These are phyloP conservation scores for Beauveria medogensis DNA, from an alignment of 2,329 filamentous ascomycete genomes.

Conservation along the genomic window DNA sequence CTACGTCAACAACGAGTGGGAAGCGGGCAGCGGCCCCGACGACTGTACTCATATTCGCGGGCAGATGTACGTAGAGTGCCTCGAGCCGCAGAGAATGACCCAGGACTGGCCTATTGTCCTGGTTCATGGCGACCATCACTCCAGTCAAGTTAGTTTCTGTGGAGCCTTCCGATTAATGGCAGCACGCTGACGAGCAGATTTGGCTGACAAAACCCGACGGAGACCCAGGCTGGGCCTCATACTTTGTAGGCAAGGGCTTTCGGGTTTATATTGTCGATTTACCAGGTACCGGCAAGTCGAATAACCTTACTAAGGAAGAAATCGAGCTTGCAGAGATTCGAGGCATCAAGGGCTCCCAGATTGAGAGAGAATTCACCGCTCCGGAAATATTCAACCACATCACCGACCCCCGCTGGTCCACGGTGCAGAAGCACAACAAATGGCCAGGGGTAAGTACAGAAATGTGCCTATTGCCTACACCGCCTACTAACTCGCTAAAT, in stretches of 20 bases:
- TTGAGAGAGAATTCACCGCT: constrained; percentile 27
- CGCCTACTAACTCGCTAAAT: neutral
- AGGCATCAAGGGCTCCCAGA: constrained; percentile 14
- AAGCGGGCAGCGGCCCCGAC: constrained; percentile 9
- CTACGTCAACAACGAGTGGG: constrained; percentile 20
- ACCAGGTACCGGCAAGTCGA: constrained; percentile 31
- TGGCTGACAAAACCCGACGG: constrained; percentile 41
- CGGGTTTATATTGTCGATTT: constrained; percentile 36
- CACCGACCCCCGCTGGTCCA: constrained; percentile 15
- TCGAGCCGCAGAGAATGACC: constrained; percentile 16
- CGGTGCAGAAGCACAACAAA: constrained; percentile 24
- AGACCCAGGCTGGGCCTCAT: constrained; percentile 36
- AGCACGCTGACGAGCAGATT: constrained; percentile 19
- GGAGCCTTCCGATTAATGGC: neutral
- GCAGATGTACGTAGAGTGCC: constrained; percentile 29
- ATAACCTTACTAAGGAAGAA: constrained; percentile 16
- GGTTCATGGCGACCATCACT: constrained; percentile 29
- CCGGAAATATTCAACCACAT: constrained; percentile 14
- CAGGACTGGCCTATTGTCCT: constrained; percentile 23
- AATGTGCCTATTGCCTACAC: neutral
- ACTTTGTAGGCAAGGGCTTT: constrained; percentile 33
- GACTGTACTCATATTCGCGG: constrained; percentile 17
- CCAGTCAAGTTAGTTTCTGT: constrained; percentile 21
- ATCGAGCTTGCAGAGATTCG: constrained; percentile 15
- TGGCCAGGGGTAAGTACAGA: constrained; percentile 29